A percentile compares a stretch with the other conserved stretches of the same genome.
These are phyloP conservation scores for Alternaria alternata DNA, from an alignment of 2,329 filamentous ascomycete species.

Conservation along the genomic window DNA sequence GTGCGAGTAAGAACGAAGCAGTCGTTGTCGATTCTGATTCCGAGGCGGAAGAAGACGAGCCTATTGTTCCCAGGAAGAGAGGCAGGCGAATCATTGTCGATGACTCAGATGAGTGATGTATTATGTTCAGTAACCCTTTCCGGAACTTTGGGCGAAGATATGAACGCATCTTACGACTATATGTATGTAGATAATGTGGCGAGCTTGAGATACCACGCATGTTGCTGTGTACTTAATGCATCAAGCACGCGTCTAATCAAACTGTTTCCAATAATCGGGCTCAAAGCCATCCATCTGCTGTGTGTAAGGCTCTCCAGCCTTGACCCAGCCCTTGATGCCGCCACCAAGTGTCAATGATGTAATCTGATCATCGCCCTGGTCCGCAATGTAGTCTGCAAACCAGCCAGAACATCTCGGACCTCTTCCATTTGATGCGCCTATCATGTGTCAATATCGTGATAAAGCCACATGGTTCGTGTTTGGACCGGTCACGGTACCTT, in stretches of 20 bases:
- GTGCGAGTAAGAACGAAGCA: conserved; percentile 23
- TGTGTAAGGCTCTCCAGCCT: conserved; percentile 50
- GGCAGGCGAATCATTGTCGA: conserved; percentile 42
- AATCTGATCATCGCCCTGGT: conserved; percentile 49
- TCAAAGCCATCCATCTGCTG: conserved; percentile 53
- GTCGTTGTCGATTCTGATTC: conserved; percentile 36
- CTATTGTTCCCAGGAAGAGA: conserved; percentile 33
- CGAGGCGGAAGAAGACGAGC: conserved; percentile 33
- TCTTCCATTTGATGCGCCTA: conserved; percentile 46
- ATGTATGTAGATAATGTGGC: neutral
- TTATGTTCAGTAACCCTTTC: neutral
- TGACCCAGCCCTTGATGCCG: conserved; percentile 58
- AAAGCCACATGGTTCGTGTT: neutral
- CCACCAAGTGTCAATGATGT: conserved; percentile 54
- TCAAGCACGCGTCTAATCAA: conserved; percentile 25
- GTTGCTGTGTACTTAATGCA: neutral
- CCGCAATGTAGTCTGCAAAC: conserved; percentile 48
- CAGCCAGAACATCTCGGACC: conserved; percentile 48
- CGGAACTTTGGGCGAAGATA: neutral
- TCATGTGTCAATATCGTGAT: conserved; percentile 20
- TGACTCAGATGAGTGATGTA: conserved; percentile 38
- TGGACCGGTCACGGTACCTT: conserved; percentile 4
- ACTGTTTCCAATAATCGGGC: conserved; percentile 53
- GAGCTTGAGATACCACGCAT: neutral
- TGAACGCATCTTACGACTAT: neutral